Conservation (phyloP, 352 stramenopile species). For the Plasmopara viticola region DNA sequence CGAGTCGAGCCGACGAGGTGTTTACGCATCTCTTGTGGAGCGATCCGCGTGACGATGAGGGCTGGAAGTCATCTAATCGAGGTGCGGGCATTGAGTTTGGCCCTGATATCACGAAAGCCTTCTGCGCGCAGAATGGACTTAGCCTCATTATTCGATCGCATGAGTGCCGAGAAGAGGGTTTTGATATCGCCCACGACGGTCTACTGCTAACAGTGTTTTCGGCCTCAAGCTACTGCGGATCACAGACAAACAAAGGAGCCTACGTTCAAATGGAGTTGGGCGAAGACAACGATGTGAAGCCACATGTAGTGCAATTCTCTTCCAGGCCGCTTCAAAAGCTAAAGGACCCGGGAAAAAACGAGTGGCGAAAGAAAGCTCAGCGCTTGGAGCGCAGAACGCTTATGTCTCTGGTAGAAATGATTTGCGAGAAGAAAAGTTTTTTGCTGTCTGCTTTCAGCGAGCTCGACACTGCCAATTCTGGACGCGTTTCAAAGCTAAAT, state of each 20-base stretch:
- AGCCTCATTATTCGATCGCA: conserved; percentile 91
- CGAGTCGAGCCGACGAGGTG: conserved; percentile 75
- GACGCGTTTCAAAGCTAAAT: conserved; percentile 53
- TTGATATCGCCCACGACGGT: conserved; percentile 82
- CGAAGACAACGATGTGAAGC: conserved; percentile 76
- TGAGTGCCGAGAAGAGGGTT: conserved; percentile 89
- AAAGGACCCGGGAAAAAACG: conserved; percentile 52
- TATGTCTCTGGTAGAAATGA: conserved; percentile 72
- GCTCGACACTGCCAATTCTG: conserved; percentile 28
- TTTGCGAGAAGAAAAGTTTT: conserved; percentile 71
- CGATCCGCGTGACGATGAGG: conserved; percentile 70
- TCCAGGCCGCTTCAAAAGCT: conserved; percentile 80
- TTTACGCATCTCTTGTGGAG: conserved; percentile 91
- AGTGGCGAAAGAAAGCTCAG: conserved; percentile 74
- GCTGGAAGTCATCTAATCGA: conserved; percentile 58
- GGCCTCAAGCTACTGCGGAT: conserved; percentile 89
- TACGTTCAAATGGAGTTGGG: conserved; percentile 64
- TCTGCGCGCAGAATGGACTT: conserved; percentile 81
- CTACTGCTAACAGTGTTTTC: conserved; percentile 89
- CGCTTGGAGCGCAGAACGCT: conserved; percentile 64
- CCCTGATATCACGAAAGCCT: conserved; percentile 87
- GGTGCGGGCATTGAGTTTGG: conserved; percentile 91
- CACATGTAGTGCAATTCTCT: conserved; percentile 90
- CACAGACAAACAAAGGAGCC: conserved; percentile 86
- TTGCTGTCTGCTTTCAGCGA: conserved; percentile 46